Conservation (phyloP, 208 protist genomes). For the Wallacemonas sp. region DNA sequence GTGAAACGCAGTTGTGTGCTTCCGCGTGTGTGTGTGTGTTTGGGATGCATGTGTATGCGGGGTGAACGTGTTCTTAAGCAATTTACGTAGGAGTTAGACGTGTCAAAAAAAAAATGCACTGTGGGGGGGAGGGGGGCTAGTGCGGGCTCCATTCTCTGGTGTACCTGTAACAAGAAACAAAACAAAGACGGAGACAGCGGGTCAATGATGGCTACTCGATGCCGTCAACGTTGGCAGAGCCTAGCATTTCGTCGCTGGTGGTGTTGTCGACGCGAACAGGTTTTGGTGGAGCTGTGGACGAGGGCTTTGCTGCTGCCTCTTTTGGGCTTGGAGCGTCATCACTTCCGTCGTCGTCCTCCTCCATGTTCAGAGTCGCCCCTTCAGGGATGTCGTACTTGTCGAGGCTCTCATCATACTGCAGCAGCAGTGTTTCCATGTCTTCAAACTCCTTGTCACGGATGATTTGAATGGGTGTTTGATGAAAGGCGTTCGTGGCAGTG, state of each 20-base stretch:
- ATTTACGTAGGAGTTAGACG: too few relatives aligned
- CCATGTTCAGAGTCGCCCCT: conserved; percentile 21
- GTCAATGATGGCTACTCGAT: conserved; percentile 39
- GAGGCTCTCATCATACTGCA: conserved; percentile 67
- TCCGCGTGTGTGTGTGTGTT: too few relatives aligned
- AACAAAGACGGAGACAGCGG: not conserved
- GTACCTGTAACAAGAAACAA: not conserved
- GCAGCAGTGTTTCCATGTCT: conserved; percentile 81
- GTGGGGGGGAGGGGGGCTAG: too few relatives aligned
- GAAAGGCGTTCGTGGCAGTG: conserved; percentile 52
- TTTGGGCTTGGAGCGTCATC: conserved; percentile 9
- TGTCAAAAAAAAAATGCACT: too few relatives aligned
- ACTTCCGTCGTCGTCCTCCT: conserved; percentile 9
- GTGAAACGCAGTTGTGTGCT: too few relatives aligned
- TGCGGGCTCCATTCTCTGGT: too few relatives aligned
- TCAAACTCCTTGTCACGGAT: conserved; percentile 83
- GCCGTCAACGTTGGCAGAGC: conserved; percentile 64
- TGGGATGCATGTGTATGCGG: too few relatives aligned
- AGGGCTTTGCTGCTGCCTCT: not conserved
- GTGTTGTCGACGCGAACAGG: conserved; percentile 20
- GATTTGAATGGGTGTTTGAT: conserved; percentile 70
- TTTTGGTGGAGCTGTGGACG: not conserved
- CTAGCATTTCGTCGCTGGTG: conserved; percentile 33
- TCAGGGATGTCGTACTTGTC: conserved; percentile 45
- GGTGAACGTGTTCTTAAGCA: too few relatives aligned